phyloP scores from a whole-genome alignment of 495 filamentous ascomycete species.

The Tuber microsphaerosporum region DNA sequence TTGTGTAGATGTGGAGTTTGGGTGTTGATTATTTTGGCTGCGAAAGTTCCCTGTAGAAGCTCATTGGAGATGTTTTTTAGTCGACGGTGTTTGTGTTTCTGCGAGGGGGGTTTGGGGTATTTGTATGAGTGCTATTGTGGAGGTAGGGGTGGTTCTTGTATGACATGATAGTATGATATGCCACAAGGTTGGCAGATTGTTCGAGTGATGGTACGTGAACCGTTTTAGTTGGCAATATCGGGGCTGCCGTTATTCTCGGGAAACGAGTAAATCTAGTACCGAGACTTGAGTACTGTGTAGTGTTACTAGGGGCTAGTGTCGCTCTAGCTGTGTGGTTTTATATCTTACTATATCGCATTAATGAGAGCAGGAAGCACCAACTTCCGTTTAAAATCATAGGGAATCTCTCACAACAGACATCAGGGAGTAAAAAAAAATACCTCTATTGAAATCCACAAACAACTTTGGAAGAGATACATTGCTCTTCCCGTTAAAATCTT shows the following conservation, averaged over 20 bases:
- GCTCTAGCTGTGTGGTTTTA: no score
- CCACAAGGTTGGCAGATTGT: background rate
- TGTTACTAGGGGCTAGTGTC: background rate
- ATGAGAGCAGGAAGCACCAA: no score
- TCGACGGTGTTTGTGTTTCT: background rate
- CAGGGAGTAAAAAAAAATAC: no score
- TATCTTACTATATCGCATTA: no score
- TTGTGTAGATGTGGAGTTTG: background rate
- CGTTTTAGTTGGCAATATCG: background rate
- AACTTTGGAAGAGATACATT: no score
- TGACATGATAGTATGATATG: no score
- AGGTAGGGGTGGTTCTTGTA: background rate
- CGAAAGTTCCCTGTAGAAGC: background rate
- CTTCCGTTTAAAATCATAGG: no score
- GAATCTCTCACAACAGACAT: no score
- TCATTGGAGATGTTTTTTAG: background rate
- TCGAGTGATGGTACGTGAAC: background rate
- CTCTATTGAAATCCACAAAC: no score
- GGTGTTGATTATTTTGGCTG: background rate
- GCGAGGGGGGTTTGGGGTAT: background rate
- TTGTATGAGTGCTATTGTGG: background rate
- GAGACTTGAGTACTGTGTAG: background rate
- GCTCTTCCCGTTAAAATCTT: no score
- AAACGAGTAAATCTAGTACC: no score
- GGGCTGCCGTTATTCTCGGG: background rate